Percentiles rank a stretch among this genome's conserved stretches.
Evolutionary conservation across 208 protist genomes (phyloP).

Genomic region (Leishmania amazonensis): DNA sequence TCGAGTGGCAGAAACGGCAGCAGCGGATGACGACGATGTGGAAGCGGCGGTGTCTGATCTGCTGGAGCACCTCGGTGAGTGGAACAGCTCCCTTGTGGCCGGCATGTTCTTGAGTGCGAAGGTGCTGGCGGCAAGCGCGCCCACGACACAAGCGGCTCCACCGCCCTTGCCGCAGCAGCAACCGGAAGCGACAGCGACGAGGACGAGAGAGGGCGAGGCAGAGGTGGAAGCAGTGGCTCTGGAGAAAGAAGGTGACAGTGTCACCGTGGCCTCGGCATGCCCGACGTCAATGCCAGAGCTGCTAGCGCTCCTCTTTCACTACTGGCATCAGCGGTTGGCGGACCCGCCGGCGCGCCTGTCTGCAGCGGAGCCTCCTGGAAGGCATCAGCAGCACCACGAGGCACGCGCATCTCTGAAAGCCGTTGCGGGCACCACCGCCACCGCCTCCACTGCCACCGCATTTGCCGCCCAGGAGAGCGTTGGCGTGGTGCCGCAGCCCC

Average conservation of each 20-base stretch:
- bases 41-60: constrained; percentile 1
- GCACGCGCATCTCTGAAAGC: not conserved
- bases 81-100: constrained; percentile 14
- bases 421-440: not conserved
- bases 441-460: not conserved
- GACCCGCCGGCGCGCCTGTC: not conserved
- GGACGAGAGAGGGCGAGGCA: not conserved
- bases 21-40: not conserved
- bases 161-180: not conserved
- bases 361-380: not conserved
- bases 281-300: constrained; percentile 6
- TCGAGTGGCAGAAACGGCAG: not conserved
- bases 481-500: not conserved
- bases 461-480: not conserved
- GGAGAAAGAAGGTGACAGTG: not conserved
- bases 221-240: not conserved
- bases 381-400: not conserved
- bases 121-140: not conserved
- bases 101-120: constrained; percentile 4
- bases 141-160: not conserved
- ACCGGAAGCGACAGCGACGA: not conserved
- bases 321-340: constrained; percentile 19
- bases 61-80: constrained; percentile 12
- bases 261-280: not conserved
- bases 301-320: constrained; percentile 18